phyloP scores from a whole-genome alignment of 129 eudicot genomes.

The carrot (Daucus carota) region DNA sequence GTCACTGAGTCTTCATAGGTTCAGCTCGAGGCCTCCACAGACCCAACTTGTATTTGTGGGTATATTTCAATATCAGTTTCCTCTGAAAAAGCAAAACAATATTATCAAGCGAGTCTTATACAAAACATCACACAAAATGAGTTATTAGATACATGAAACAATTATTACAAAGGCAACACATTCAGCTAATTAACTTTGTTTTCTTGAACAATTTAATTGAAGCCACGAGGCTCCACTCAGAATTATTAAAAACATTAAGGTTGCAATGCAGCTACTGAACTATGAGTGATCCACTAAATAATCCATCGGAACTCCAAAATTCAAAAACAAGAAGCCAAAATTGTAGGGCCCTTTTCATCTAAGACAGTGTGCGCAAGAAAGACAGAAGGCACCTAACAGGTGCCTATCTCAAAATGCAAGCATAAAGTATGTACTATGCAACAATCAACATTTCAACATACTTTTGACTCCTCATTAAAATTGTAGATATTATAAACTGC shows the following conservation, averaged over 20 bases:
- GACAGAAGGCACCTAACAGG: neutral
- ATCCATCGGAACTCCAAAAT: no score
- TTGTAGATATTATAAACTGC: neutral
- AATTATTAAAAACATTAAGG: no score
- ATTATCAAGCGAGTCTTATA: neutral
- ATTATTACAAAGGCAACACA: neutral
- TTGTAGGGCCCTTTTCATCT: neutral
- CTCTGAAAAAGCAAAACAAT: constrained; percentile 33
- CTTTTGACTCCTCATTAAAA: neutral
- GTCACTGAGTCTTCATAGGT: constrained; percentile 24
- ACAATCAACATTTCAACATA: neutral
- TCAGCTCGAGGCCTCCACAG: constrained; percentile 53
- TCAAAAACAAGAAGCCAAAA: neutral
- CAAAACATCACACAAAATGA: neutral
- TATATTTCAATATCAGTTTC: constrained; percentile 46
- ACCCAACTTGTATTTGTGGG: constrained; percentile 53
- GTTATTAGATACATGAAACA: neutral
- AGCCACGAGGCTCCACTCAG: neutral
- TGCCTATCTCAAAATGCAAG: neutral
- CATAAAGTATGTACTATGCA: neutral
- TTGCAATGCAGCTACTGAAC: neutral
- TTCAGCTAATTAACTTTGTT: neutral
- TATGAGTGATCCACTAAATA: neutral
- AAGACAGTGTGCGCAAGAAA: neutral
- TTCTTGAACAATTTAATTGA: neutral